phyloP scores from a whole-genome alignment of 164 flowering plant genomes.

The Macadamia tetraphylla region DNA sequence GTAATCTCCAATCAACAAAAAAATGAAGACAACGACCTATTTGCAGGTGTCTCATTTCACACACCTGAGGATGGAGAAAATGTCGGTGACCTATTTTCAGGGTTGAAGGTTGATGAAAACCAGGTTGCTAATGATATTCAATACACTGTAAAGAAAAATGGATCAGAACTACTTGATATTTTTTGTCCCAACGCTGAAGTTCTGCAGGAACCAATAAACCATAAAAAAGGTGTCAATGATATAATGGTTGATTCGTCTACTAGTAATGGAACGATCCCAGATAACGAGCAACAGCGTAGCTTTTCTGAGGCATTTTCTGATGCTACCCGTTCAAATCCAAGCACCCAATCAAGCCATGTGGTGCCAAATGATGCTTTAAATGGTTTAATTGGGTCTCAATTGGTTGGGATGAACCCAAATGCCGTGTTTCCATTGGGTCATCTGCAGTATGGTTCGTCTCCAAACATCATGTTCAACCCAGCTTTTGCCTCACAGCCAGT shows the following conservation, averaged over 20 bases:
- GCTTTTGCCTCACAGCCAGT: conserved; percentile 51
- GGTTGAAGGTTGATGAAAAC: conserved; percentile 52
- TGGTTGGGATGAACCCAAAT: conserved; percentile 34
- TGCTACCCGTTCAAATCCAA: conserved; percentile 24
- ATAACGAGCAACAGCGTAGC: conserved; percentile 28
- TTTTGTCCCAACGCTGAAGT: conserved; percentile 44
- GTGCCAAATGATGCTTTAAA: conserved; percentile 29
- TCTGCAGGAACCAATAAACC: conserved; percentile 20
- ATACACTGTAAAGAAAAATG: conserved; percentile 21
- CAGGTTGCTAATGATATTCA: conserved; percentile 20
- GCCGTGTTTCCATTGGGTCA: conserved; percentile 42
- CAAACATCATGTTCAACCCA: conserved; percentile 60
- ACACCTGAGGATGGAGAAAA: conserved; percentile 34
- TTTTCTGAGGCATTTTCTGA: conserved; percentile 23
- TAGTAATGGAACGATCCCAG: conserved; percentile 32
- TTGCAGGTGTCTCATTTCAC: conserved; percentile 91
- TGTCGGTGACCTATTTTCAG: conserved; percentile 64
- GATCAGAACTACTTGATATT: conserved; percentile 52
- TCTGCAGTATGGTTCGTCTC: conserved; percentile 47
- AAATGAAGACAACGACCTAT: conserved; percentile 72
- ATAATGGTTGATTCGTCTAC: conserved; percentile 62
- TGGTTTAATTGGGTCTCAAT: conserved; percentile 35
- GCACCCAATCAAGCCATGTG: conserved; percentile 21
- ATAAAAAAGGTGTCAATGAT: conserved; percentile 33
- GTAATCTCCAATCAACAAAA: conserved; percentile 22